phyloP scores from a whole-genome alignment of 1,284 basidiomycete species.

The Boletus semigastroideus region DNA sequence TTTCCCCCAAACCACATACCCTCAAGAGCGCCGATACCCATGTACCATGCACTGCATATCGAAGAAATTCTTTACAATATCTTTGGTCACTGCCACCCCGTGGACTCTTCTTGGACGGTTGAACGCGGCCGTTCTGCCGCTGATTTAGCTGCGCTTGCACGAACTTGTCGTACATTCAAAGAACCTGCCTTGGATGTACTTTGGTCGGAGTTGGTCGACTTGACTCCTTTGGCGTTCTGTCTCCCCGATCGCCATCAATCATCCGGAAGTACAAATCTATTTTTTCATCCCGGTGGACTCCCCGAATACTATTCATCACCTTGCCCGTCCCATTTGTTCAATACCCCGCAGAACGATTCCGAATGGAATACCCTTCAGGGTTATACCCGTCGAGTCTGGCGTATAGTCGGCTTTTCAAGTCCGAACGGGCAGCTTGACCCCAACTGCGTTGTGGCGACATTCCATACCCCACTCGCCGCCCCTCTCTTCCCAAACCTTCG shows the following conservation, averaged over 20 bases:
- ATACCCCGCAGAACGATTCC: not conserved
- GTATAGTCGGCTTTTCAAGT: not conserved
- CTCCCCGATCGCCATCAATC: slow-evolving; percentile 1
- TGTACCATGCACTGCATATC: slow-evolving; percentile 13
- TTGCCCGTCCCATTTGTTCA: not conserved
- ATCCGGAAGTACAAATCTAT: not conserved
- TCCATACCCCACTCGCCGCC: not conserved
- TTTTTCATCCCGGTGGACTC: not conserved
- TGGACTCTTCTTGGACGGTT: not conserved
- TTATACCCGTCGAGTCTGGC: slow-evolving; percentile 8
- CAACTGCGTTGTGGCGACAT: not conserved
- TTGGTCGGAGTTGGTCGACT: slow-evolving; percentile 10
- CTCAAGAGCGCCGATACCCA: not conserved
- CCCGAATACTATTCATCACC: not conserved
- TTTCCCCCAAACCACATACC: not conserved
- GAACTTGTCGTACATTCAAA: slow-evolving; percentile 12
- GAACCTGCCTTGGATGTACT: slow-evolving; percentile 10
- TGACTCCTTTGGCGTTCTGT: slow-evolving; percentile 7
- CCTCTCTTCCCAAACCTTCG: slow-evolving; percentile 9
- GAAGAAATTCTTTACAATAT: slow-evolving; percentile 14
- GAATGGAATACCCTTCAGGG: slow-evolving; percentile 10
- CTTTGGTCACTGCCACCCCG: not conserved
- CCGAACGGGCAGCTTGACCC: not conserved
- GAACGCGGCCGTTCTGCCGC: not conserved
- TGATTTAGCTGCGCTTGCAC: slow-evolving; percentile 4